phyloP scores from a whole-genome alignment of 1,284 basidiomycete species.

The Blastosporella zonata region DNA sequence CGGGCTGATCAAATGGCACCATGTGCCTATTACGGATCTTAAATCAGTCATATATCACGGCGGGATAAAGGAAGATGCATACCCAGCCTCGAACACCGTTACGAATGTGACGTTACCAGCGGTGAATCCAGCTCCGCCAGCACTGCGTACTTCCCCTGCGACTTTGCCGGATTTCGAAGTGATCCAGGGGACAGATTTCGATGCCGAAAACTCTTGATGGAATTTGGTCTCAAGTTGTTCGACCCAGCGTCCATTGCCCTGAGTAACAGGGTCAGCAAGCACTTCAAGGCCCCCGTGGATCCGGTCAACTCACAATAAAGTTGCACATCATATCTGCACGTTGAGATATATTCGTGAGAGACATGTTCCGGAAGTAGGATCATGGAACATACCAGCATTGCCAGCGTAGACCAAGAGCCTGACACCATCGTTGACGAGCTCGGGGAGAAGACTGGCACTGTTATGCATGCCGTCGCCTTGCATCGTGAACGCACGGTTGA shows the following conservation, averaged over 20 bases:
- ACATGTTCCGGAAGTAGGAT: constrained; percentile 27
- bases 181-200: constrained; percentile 55
- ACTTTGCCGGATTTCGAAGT: constrained; percentile 42
- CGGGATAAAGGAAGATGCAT: constrained; percentile 23
- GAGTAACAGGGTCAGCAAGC: constrained; percentile 1
- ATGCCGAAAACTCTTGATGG: constrained; percentile 54
- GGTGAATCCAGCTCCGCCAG: constrained; percentile 54
- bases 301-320: constrained; percentile 49
- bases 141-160: constrained; percentile 59
- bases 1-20: constrained; percentile 84
- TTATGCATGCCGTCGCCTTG: constrained; percentile 82
- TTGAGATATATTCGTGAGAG: not conserved
- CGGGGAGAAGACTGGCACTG: constrained; percentile 69
- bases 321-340: constrained; percentile 78
- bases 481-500: constrained; percentile 67
- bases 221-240: constrained; percentile 59
- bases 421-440: constrained; percentile 73
- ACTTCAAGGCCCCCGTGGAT: not conserved
- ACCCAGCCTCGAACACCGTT: constrained; percentile 72
- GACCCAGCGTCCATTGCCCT: constrained; percentile 77
- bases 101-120: constrained; percentile 80
- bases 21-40: constrained; percentile 55
- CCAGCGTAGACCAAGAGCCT: constrained; percentile 82
- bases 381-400: constrained; percentile 52
- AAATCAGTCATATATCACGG: constrained; percentile 2